Base-by-base conservation (phyloP, 352 stramenopile genomes). In the Pythium guiyangense region DNA sequence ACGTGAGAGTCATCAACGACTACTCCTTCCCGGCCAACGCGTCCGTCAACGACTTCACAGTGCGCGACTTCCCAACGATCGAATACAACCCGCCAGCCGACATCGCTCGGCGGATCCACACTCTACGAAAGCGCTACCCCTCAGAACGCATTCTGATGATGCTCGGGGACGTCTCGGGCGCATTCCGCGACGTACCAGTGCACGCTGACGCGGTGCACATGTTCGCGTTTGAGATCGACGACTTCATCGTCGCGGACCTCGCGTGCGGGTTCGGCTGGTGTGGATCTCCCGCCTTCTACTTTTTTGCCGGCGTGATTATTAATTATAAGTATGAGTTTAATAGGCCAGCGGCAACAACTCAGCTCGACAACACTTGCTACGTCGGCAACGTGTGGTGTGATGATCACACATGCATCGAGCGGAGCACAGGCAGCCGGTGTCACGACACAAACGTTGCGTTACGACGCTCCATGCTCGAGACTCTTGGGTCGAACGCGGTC, bases 251-350 rank as follows among this genome's bases (percentile, higher is more conserved):
- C 18, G 64, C 68, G 37, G 64, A 70, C 29, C 25, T 72, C 1
- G 25, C 60, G 0, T 76, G 61, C 26, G 58, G 49, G 22, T 59
- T 64, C n/a, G 58, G 58, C 2, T 64, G 58, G 58, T 51, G 26
- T 17, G 39, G 40, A 1, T 17, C 68, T 0, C 68, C 64, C 17
- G 55, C 68, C 1, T 67, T 66, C 31, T 72, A 76, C 25, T 57
- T 47, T 1, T 2, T 64, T 14, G 60, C 60, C 5, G 63, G 54
- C 6, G 44, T 37, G 1, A 8, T 63, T 3, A 67, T 71, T 42
- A 69, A 74, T 6, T 0, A 42, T 3, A n/a, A 66, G 2, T 70
- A 46, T 14, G 40, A n/a, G n/a, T n/a, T n/a, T 10, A 25, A n/a
- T 14, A 2, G 6, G 20, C 6, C 29, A 6, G 6, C 29, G 29